These are phyloP conservation scores for Eutypella sp. DNA, from an alignment of 2,329 filamentous ascomycete genomes.

Conservation along the genomic window DNA sequence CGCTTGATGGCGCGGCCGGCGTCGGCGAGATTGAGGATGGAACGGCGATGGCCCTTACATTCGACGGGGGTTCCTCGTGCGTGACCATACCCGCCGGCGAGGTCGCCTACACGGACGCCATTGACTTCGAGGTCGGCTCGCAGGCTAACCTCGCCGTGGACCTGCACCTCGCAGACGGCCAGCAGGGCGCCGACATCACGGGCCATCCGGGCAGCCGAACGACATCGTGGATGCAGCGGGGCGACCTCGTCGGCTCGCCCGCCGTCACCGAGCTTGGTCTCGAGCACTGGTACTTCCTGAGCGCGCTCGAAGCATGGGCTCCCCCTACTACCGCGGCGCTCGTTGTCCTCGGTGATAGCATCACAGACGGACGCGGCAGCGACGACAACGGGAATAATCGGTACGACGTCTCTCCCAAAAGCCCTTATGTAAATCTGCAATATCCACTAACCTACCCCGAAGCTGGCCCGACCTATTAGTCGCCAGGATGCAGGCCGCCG, in stretches of 20 bases:
- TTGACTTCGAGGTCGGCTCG: slow-evolving; percentile 47
- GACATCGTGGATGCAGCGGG: slow-evolving; percentile 53
- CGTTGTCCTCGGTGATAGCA: slow-evolving; percentile 58
- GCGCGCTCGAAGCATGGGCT: slow-evolving; percentile 52
- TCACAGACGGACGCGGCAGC: slow-evolving; percentile 63
- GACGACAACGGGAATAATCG: slow-evolving; percentile 56
- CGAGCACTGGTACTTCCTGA: slow-evolving; percentile 54
- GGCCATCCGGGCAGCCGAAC: slow-evolving; percentile 62
- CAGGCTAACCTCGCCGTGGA: slow-evolving; percentile 52
- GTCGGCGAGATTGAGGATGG: slow-evolving; percentile 45
- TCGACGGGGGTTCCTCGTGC: slow-evolving; percentile 47
- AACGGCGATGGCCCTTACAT: slow-evolving; percentile 51
- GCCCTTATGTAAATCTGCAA: too few relatives aligned
- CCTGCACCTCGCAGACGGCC: slow-evolving; percentile 53
- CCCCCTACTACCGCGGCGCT: slow-evolving; percentile 39
- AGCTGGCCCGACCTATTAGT: slow-evolving; percentile 56
- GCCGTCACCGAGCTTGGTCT: slow-evolving; percentile 38
- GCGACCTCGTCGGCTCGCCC: slow-evolving; percentile 48
- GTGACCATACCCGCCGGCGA: slow-evolving; percentile 52
- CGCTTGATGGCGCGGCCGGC: slow-evolving; percentile 48
- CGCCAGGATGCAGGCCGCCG: slow-evolving; percentile 42
- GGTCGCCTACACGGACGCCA: slow-evolving; percentile 55
- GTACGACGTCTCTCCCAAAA: slow-evolving; percentile 17
- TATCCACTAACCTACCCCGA: too few relatives aligned
- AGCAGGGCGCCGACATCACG: slow-evolving; percentile 53